phyloP scores from a whole-genome alignment of 2,329 filamentous ascomycete species.

The Alternaria metachromatica region DNA sequence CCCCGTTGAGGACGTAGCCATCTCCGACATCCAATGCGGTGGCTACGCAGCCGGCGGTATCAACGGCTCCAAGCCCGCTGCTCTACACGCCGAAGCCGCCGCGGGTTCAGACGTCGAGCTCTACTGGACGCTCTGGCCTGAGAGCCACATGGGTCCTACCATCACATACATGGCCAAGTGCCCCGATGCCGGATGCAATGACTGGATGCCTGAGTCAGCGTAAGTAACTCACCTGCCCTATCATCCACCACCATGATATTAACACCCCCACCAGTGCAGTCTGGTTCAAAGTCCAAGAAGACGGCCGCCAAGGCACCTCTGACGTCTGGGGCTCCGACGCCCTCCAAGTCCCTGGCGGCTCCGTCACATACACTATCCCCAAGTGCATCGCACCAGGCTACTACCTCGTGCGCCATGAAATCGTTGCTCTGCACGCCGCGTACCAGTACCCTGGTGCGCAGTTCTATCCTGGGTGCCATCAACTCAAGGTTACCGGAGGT shows the following conservation, averaged over 20 bases:
- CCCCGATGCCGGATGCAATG: conserved; percentile 59
- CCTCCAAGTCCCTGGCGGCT: conserved; percentile 54
- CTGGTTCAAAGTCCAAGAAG: conserved; percentile 64
- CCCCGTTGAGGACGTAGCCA: conserved; percentile 61
- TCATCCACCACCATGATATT: conserved; percentile 3
- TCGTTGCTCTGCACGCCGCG: conserved; percentile 61
- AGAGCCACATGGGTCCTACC: conserved; percentile 60
- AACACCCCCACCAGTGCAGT: conserved; percentile 48
- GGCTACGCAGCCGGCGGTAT: conserved; percentile 59
- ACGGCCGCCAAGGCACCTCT: conserved; percentile 59
- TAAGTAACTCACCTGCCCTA: conserved; percentile 22
- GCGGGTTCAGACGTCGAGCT: conserved; percentile 63
- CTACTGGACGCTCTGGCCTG: conserved; percentile 61
- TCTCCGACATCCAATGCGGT: conserved; percentile 64
- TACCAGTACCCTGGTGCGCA: conserved; percentile 61
- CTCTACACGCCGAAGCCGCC: conserved; percentile 60
- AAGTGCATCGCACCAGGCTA: conserved; percentile 60
- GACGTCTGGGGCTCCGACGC: conserved; percentile 57
- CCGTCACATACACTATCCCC: conserved; percentile 62
- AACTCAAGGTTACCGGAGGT: conserved; percentile 61
- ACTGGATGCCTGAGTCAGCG: conserved; percentile 55
- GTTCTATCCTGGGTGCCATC: conserved; percentile 66
- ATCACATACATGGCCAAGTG: conserved; percentile 68
- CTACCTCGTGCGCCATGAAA: conserved; percentile 66
- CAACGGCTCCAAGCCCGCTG: conserved; percentile 60